Evolutionary conservation across 225 moss, liverwort and hornwort species (phyloP).

Genomic region (Polytrichum formosum): DNA sequence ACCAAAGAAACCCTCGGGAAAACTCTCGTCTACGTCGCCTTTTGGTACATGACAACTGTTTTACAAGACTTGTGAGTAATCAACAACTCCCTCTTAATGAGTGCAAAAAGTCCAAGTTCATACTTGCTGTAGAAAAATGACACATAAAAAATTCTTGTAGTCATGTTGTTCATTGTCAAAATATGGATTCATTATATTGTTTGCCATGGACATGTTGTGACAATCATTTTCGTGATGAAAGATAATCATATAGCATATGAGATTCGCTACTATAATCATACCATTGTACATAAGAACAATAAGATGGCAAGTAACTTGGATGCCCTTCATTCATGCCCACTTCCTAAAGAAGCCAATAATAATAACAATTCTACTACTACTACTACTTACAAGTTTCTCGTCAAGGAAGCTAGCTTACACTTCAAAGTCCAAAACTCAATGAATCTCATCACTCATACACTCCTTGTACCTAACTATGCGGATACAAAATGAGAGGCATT

Average conservation of each 20-base stretch:
- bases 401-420: no score
- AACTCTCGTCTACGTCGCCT: slow-evolving; percentile 29
- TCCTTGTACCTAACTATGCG: not conserved
- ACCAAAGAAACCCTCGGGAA: slow-evolving; percentile 43
- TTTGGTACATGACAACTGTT: slow-evolving; percentile 40
- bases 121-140: not conserved
- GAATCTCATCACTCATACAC: not conserved
- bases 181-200: not conserved
- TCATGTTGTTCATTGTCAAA: not conserved
- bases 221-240: no score
- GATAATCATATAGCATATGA: no score
- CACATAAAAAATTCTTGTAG: not conserved
- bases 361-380: no score
- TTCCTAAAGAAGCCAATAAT: no score
- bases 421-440: not conserved
- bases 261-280: no score
- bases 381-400: no score
- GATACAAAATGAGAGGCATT: not conserved
- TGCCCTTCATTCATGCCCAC: no score
- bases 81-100: not conserved
- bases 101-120: no score
- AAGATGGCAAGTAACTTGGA: no score
- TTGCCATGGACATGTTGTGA: not conserved
- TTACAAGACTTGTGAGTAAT: slow-evolving; percentile 21
- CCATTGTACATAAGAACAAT: no score